Base-by-base conservation (phyloP, 2,329 filamentous ascomycete genomes). In the Tetracladium maxilliforme region DNA sequence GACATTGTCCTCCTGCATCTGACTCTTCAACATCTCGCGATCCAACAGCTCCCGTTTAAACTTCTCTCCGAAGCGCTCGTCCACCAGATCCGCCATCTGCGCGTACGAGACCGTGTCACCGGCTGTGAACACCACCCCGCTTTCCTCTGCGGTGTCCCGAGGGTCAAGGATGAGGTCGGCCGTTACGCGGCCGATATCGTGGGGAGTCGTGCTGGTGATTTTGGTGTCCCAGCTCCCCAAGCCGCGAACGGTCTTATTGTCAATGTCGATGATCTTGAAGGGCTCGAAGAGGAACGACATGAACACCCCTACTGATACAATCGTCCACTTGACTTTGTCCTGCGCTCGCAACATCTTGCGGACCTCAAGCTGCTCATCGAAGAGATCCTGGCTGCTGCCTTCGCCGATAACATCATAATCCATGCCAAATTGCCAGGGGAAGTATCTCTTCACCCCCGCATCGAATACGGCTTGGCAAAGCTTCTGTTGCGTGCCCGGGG, bases 401-500 rank as follows among this genome's bases (percentile, higher is more conserved):
- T 51, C 43, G 0, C 71, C 70, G 10, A 79, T 66, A 15, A 52
- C 42, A 29, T 81, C 73, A 45, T 81, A 82, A 40, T 82, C 70
- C 14, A 79, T 65, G 1, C 76, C 76, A 42, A 73, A 81, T 43
- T 82, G 75, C 76, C 76, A 82, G 1, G 76, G 75, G 11, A 81
- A 58, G 39, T 62, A 81, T 1, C 64, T 50, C 10, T 46, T 35
- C 0, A 62, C 57, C 0, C 50, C 45, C 0, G 64, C 69, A 8
- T 46, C 42, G 0, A 80, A 45, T 0, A 60, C 64, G 1, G 73
- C 71, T 8, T 52, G 39, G 0, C 64, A 47, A 11, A 80, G 48
- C 36, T 74, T 75, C 2, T 56, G 33, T 39, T 79, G 64, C 0
- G 60, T 68, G 2, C 64, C 67, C 0, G 56, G 27, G 0, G 64